Evolutionary conservation across 73 alveolate species (phyloP).

Genomic region (Uronychia binucleata): DNA sequence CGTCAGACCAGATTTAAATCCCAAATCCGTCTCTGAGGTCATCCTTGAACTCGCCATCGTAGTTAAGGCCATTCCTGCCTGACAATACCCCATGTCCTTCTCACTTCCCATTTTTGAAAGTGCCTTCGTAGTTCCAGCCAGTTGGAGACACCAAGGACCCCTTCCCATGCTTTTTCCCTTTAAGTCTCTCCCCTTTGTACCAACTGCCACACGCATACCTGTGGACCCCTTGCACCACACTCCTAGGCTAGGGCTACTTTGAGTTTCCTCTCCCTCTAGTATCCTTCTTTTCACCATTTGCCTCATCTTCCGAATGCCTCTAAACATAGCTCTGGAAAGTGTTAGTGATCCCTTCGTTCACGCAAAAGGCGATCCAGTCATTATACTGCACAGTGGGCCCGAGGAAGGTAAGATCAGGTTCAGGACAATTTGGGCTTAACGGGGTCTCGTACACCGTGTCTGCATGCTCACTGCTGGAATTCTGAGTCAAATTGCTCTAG

Average conservation of each 20-base stretch:
- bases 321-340: not conserved
- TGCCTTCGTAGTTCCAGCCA: slow-evolving; percentile 9
- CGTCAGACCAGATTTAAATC: not conserved
- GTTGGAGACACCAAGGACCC: not conserved
- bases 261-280: not conserved
- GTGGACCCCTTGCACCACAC: not conserved
- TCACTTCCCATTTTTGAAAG: slow-evolving; percentile 2
- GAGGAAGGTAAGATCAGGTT: too few relatives aligned
- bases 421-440: too few relatives aligned
- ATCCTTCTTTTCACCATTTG: not conserved
- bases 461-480: too few relatives aligned
- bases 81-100: slow-evolving; percentile 3
- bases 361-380: not conserved
- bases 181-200: slow-evolving; percentile 1
- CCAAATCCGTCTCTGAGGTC: not conserved
- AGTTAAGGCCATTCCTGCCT: not conserved
- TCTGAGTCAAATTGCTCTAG: too few relatives aligned
- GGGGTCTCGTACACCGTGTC: too few relatives aligned
- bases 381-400: not conserved
- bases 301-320: not conserved
- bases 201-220: not conserved
- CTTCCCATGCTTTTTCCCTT: not conserved
- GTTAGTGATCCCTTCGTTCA: not conserved
- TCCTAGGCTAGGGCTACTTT: not conserved
- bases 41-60: slow-evolving; percentile 9